Percentiles rank a stretch among this genome's conserved stretches.
Evolutionary conservation across 495 filamentous ascomycete species (phyloP).

Genomic region (Tirmania nivea): DNA sequence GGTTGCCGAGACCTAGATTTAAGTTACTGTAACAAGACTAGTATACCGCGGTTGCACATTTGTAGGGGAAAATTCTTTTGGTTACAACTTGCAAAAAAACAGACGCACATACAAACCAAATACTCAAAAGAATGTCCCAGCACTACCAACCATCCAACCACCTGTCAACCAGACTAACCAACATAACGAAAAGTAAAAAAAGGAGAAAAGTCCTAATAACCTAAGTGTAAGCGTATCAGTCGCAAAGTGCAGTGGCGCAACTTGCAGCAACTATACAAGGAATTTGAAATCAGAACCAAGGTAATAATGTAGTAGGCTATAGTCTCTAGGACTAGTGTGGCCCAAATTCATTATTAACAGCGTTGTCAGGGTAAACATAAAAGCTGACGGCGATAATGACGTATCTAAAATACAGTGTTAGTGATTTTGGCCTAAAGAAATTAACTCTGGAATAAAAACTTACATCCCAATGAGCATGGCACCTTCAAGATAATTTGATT

Average conservation of each 20-base stretch:
- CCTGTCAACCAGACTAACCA: neutral
- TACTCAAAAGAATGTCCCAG: neutral
- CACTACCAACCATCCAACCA: neutral
- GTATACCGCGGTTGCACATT: too few species aligned
- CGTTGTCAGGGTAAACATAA: slow-evolving; percentile 61
- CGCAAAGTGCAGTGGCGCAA: neutral
- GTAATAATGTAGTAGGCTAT: too few species aligned
- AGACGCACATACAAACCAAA: too few species aligned
- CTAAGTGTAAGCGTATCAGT: neutral
- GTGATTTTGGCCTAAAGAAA: neutral
- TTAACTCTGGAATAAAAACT: slow-evolving; percentile 15
- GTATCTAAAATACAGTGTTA: slow-evolving; percentile 29
- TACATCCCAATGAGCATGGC: slow-evolving; percentile 66
- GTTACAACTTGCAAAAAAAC: too few species aligned
- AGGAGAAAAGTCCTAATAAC: neutral
- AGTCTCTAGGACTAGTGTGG: neutral
- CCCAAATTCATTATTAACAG: neutral
- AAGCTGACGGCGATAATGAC: slow-evolving; percentile 75
- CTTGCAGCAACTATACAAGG: neutral
- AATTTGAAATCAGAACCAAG: neutral
- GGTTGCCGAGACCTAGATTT: too few species aligned
- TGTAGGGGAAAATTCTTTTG: too few species aligned
- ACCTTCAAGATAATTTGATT: slow-evolving; percentile 87
- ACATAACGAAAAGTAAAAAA: neutral
- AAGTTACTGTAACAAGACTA: too few species aligned